Conservation (phyloP, 495 filamentous ascomycete genomes). For the Neurospora sp. region DNA sequence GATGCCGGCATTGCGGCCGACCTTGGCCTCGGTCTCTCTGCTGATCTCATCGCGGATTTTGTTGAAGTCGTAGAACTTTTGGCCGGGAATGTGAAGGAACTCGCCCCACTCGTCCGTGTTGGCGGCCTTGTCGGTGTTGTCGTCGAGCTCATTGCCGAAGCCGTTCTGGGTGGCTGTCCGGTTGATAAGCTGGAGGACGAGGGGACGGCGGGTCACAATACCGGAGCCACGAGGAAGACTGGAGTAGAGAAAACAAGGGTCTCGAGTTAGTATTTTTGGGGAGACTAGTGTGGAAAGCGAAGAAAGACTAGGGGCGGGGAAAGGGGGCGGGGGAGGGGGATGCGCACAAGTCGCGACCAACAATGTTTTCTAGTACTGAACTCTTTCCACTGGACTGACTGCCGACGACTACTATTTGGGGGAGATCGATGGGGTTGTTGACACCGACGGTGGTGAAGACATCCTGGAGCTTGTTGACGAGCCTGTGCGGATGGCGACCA, state of each 20-base stretch:
- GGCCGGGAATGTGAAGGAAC: conserved; percentile 94
- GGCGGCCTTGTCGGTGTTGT: conserved; percentile 59
- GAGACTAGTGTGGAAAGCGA: background rate
- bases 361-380: conserved; percentile 99
- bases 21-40: conserved; percentile 92
- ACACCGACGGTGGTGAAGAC: conserved; percentile 98
- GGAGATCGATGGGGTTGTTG: conserved; percentile 97
- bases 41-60: conserved; percentile 98
- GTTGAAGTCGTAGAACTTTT: conserved; percentile 99
- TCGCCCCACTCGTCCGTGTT: conserved; percentile 98
- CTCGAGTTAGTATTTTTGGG: conserved; percentile 5
- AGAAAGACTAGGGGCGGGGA: conserved; percentile 3
- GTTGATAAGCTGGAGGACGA: conserved; percentile 98
- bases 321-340: conserved; percentile 2
- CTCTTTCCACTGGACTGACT: conserved; percentile 99
- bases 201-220: conserved; percentile 92
- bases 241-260: conserved; percentile 5
- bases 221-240: conserved; percentile 96
- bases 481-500: conserved; percentile 38
- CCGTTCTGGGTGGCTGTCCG: conserved; percentile 63
- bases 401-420: conserved; percentile 97
- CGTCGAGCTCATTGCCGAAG: conserved; percentile 57
- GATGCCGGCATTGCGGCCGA: conserved; percentile 91
- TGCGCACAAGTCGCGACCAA: conserved; percentile 93
- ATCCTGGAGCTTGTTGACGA: conserved; percentile 99